Conservation (phyloP, 345 rosid genomes). For the Citrus mangshanensis region DNA sequence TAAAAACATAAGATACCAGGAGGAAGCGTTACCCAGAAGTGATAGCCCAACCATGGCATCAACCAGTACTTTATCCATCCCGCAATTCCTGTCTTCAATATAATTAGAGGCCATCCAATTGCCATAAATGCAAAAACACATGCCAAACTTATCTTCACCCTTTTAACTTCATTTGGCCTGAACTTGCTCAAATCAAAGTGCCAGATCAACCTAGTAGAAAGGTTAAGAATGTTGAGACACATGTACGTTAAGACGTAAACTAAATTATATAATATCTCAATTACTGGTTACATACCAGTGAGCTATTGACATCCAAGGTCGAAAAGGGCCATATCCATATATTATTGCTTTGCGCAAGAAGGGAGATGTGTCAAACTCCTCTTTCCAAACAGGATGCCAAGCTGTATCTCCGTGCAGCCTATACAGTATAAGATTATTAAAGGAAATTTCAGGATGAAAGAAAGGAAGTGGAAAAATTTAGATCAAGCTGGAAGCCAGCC, state of each 20-base stretch:
- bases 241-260: not conserved
- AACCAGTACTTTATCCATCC: conserved; percentile 95
- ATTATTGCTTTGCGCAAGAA: conserved; percentile 65
- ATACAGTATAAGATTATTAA: conserved; percentile 5
- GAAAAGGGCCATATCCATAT: conserved; percentile 82
- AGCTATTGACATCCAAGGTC: conserved; percentile 97
- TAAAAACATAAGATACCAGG: not conserved
- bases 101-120: conserved; percentile 89
- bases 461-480: not conserved
- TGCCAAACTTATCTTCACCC: conserved; percentile 95
- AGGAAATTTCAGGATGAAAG: not conserved
- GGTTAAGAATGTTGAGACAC: conserved; percentile 10
- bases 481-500: conserved; percentile 3
- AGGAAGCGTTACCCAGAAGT: conserved; percentile 73
- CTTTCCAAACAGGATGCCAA: conserved; percentile 81
- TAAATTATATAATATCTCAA: not conserved
- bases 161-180: conserved; percentile 73
- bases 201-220: conserved; percentile 62
- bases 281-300: conserved; percentile 53
- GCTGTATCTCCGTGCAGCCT: conserved; percentile 93
- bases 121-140: conserved; percentile 94
- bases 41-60: conserved; percentile 97
- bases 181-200: conserved; percentile 82
- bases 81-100: conserved; percentile 68
- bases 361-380: conserved; percentile 68